Base-by-base conservation (phyloP, 2,329 filamentous ascomycete species). In the Chrysoporthe deuterocubensis region DNA sequence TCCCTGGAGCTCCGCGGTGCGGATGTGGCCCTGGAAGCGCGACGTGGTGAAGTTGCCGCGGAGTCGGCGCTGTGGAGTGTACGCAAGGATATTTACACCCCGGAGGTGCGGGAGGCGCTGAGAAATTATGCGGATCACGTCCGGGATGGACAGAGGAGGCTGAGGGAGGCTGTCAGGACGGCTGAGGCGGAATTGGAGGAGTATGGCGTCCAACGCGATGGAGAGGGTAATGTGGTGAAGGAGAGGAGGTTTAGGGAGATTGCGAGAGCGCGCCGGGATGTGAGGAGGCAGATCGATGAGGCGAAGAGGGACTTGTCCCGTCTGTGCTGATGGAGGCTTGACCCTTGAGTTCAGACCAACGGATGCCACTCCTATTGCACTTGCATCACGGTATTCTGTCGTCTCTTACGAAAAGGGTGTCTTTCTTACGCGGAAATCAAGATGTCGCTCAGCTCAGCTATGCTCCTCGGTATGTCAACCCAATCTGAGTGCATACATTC, bases 241-340 rank as follows among this genome's bases (percentile, higher is more conserved):
- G 84, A 84, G 72, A 80, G 78, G 68, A 78, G 77, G 34, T 82
- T 87, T 81, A 79, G 82, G 65, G 85, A 88, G 73, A 83, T 87
- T 80, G 85, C 83, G 3, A 78, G 80, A 65, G 80, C 82, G 8
- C 85, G 84, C 73, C 74, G 78, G 2, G 83, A 87, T 66, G 83
- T 87, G 81, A 80, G 77, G 40, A 75, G 77, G 68, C 79, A 85
- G 72, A 75, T 87, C 66, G 77, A 81, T 11, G 85, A 88, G 58
- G 82, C 85, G 0, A 79, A 78, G 67, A 77, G 74, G 3, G 85
- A 88, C 69, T 70, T 88, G 61, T n/a, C 48, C 21, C 68, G 68
- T 34, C 34, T 69, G n/a, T 46, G 58, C 14, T 67, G 62, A 70
- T 16, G 32, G 13, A 18, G 7, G 18, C 3, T 54, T 34, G 34